Base-by-base conservation (phyloP, 2,329 filamentous ascomycete species). In the Exophiala xenobiotica region DNA sequence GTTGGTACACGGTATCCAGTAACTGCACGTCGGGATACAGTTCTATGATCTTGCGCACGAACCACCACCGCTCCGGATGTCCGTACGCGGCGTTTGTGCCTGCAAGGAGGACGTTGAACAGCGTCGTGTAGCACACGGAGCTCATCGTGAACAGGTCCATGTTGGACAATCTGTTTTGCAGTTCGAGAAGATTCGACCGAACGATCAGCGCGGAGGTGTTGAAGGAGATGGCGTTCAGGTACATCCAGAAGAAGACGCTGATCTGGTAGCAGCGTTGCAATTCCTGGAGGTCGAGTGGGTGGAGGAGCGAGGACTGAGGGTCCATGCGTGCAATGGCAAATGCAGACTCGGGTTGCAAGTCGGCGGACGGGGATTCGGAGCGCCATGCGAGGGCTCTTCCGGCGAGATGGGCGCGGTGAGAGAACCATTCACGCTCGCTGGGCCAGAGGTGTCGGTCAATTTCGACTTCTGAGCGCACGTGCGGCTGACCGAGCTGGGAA, bases 191-290 rank as follows among this genome's bases (percentile, higher is more conserved):
- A 20, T 56, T 53, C 7, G 46, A 51, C 24, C 53, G 53, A 29
- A 58, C 38, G 18, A 38, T 31, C 4, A 46, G 46, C 9, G 50
- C 43, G 3, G 45, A 18, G 12, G 56, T 56, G 50, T 58, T 56
- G 53, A 53, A 58, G 39, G 31, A 48, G 53, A 58, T 54, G 35
- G 26, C 31, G 23, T 53, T 47, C 8, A 58, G 50, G 37, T 56
- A 49, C 12, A 29, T 29, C 29, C 26, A 53, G 24, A 58, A 50
- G 46, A 54, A 58, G n/a, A 58, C 29, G 12, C 46, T 46, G 29
- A 58, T 53, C 50, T 58, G 56, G 31, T 53, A 58, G 38, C 54
- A 57, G 11, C 50, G 42, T 27, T 50, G 46, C 4, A 57, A 35
- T 26, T 57, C 54, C 9, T 39, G 19, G 14, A 35, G 19, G 14